Evolutionary conservation across 1,284 basidiomycete genomes (phyloP), one percentile per base, ranked within the genome.

Genomic region (Irpex sp.): DNA sequence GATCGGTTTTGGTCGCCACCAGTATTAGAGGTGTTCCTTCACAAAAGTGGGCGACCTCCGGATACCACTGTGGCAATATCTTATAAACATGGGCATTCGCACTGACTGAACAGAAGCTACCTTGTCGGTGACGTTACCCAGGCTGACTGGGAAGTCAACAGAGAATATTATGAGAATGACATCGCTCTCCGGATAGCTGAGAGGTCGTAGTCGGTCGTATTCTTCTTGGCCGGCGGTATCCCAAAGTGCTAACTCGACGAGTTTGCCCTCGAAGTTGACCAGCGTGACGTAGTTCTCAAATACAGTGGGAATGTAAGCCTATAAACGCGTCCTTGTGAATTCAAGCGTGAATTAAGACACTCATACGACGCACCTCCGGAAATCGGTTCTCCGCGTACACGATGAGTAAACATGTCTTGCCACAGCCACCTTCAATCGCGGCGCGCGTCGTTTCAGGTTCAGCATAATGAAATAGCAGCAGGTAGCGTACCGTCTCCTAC

Each of bases 211-310:
- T 66, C 96, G 85, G 76, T 98, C 96, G 77, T 98, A 98, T 79
- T 98, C 96, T 78, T 98, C 96, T 77, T 98, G 96, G 17, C 97
- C 96, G 4, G 96, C 97, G 1, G 97, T 98, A 78, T 98, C 96
- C 96, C 96, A 99, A 37, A 99, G 82, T 4, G 96, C 95, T 39
- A 98, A 85, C 76, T 98, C 96, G 69, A 98, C 89, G 55, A 88
- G 82, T 78, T 97, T 97, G 61, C 91, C 89, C 50, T 98, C 95
- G 69, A 90, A 92, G 50, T 89, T 83, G 58, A 97, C 90, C 70
- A 92, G 88, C 8, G 96, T 97, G 62, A 98, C 93, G 72, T 95
- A 93, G 84, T 96, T 98, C 78, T 99, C 97, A 75, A 99, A 99
- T 6, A 99, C 96, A 19, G 96, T 99, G 26, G 97, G 96, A 66